Conservation (phyloP, 345 rosid species). For the Noccaea bulbosa region DNA sequence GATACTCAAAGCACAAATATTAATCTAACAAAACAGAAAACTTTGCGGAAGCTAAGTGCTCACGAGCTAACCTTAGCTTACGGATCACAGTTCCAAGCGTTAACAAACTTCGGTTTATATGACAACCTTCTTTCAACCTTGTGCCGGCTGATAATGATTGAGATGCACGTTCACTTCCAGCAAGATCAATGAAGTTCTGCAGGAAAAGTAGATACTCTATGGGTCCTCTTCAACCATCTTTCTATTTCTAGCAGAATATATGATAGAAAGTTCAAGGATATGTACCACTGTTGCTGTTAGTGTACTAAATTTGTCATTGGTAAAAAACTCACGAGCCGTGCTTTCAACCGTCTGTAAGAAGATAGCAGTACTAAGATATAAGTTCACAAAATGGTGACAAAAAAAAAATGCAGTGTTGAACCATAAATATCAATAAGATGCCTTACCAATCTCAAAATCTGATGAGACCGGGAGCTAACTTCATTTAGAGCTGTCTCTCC, state of each 20-base stretch:
- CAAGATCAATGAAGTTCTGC: slow-evolving; percentile 88
- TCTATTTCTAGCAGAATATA: slow-evolving; percentile 10
- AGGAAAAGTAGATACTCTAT: slow-evolving; percentile 24
- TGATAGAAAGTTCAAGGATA: slow-evolving; percentile 1
- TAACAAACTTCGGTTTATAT: slow-evolving; percentile 84
- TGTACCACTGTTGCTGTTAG: slow-evolving; percentile 83
- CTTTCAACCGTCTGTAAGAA: slow-evolving; percentile 76
- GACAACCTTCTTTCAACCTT: slow-evolving; percentile 94
- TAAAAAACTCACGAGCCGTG: slow-evolving; percentile 61
- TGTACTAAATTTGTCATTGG: slow-evolving; percentile 67
- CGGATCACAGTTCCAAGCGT: slow-evolving; percentile 93
- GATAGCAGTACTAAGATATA: not conserved
- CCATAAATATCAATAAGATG: slow-evolving; percentile 25
- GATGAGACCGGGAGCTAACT: slow-evolving; percentile 93
- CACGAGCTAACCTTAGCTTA: slow-evolving; percentile 69
- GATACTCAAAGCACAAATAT: not conserved
- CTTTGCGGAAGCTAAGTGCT: not conserved
- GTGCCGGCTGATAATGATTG: slow-evolving; percentile 81
- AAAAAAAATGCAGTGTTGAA: slow-evolving; percentile 16
- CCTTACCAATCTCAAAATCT: slow-evolving; percentile 79
- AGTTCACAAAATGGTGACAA: slow-evolving; percentile 1
- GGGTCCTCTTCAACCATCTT: not conserved
- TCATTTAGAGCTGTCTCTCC: slow-evolving; percentile 92
- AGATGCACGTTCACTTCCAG: slow-evolving; percentile 97
- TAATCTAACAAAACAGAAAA: slow-evolving; percentile 1